Percentiles rank a stretch among this genome's conserved stretches.
Evolutionary conservation across 2,329 filamentous ascomycete genomes (phyloP).

Genomic region (Ceratocystis smalleyi): DNA sequence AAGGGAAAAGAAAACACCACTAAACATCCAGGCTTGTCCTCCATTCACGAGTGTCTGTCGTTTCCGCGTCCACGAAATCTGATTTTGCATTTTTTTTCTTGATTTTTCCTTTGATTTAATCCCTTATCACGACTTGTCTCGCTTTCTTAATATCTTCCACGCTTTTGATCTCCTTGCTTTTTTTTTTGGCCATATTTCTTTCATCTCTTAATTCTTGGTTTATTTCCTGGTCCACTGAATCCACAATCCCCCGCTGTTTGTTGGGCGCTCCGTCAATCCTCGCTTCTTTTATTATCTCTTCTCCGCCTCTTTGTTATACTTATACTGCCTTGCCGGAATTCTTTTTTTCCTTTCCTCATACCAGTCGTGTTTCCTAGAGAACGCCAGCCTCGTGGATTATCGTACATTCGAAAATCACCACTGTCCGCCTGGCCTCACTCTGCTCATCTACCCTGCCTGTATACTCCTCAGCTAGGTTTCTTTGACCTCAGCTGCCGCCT

Average conservation of each 20-base stretch:
- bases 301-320: background rate
- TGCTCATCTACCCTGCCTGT: background rate
- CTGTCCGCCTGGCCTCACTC: background rate
- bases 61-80: background rate
- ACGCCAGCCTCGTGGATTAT: constrained; percentile 1
- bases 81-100: background rate
- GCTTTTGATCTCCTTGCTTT: background rate
- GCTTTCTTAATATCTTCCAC: constrained; percentile 1
- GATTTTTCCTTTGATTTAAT: background rate
- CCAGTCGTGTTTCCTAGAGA: background rate
- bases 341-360: background rate
- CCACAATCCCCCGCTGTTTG: background rate
- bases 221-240: background rate
- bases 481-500: background rate
- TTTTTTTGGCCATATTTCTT: background rate
- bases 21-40: background rate
- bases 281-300: background rate
- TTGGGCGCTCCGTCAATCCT: background rate
- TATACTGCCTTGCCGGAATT: background rate
- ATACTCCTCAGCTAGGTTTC: background rate
- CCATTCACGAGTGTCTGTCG: background rate
- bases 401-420: background rate
- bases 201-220: background rate
- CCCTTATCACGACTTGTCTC: background rate
- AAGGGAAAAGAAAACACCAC: no score